Base-by-base conservation (phyloP, 106 monocot species). In the Iris macrosiphon region DNA sequence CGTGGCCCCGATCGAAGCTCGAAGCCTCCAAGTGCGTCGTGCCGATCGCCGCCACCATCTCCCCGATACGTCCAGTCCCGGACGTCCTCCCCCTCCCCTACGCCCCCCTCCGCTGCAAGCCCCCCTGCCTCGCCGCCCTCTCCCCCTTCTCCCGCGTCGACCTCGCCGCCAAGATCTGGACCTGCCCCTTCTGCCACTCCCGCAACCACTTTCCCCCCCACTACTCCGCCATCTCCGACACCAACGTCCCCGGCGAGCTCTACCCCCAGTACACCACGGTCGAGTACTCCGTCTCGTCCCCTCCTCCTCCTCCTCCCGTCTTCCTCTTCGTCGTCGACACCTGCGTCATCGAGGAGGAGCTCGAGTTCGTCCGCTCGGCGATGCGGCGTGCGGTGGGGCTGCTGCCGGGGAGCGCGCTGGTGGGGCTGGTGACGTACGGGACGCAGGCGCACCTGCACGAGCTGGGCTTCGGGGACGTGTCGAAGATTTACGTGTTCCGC, bases 361-460 rank as follows among this genome's bases (percentile, higher is more conserved):
- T 99, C 2, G 83, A 62, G 34, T 99, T 70, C 31, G 70, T 91
- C 24, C 83, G 84, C 64, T 87, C 87, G 2, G 80, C 82, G 12
- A 77, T 99, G 91, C 70, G 80, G 28, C 70, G 85, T 20, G 87
- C 98, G 16, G 35, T 99, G 42, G 83, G 82, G 10, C 60, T 99
- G 8, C 61, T 99, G 30, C 98, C 98, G 2, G 98, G 87, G 13
- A 77, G 87, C 57, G 91, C 98, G 1, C 75, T 91, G 8, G 98
- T 99, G 11, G 98, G 98, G 23, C 59, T 99, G 32, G 50, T 99
- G 17, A 80, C 98, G 2, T 99, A 75, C 41, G 98, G 98, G 21
- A 99, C 98, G 13, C 98, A 99, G 77, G 98, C 78, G 40, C 85
- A 91, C 16, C 79, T 99, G 9, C 83, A 99, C 44, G 98, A 99